Percentiles rank a stretch among this genome's conserved stretches.
Evolutionary conservation across 352 stramenopile genomes (phyloP).

Genomic region (Pseudoperonospora humuli): DNA sequence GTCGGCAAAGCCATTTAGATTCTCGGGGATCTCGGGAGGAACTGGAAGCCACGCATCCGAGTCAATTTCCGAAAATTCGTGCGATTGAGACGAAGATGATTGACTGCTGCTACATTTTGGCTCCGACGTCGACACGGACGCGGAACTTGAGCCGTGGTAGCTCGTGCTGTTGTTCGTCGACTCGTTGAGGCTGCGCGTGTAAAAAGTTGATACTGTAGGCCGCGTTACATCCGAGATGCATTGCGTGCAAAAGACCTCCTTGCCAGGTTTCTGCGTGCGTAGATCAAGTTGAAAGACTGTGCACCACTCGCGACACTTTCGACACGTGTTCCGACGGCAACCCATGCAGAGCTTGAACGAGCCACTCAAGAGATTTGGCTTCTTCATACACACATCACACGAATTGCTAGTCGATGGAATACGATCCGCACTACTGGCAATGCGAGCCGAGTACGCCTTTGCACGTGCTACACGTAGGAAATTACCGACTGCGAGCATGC

Average conservation of each 20-base stretch:
- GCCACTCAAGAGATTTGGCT: constrained; percentile 25
- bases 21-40: constrained; percentile 8
- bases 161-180: constrained; percentile 8
- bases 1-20: constrained; percentile 20
- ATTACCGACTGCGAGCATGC: constrained; percentile 36
- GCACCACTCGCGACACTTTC: constrained; percentile 38
- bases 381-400: constrained; percentile 51
- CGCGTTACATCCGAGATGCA: constrained; percentile 38
- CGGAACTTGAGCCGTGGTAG: constrained; percentile 5
- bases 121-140: constrained; percentile 18
- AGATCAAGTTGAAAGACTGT: constrained; percentile 41
- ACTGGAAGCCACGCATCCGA: constrained; percentile 17
- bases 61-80: constrained; percentile 17
- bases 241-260: constrained; percentile 45
- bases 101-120: constrained; percentile 12
- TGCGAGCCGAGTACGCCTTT: constrained; percentile 45
- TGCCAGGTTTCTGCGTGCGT: constrained; percentile 35
- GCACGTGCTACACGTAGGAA: constrained; percentile 37
- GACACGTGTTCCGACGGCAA: constrained; percentile 49
- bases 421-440: constrained; percentile 27
- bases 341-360: constrained; percentile 39
- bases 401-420: constrained; percentile 23
- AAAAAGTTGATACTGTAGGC: constrained; percentile 19
- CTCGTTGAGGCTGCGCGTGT: constrained; percentile 24
- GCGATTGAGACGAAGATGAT: constrained; percentile 14